phyloP scores from a whole-genome alignment of 2,329 filamentous ascomycete genomes.

The Metarhizium guizhouense region DNA sequence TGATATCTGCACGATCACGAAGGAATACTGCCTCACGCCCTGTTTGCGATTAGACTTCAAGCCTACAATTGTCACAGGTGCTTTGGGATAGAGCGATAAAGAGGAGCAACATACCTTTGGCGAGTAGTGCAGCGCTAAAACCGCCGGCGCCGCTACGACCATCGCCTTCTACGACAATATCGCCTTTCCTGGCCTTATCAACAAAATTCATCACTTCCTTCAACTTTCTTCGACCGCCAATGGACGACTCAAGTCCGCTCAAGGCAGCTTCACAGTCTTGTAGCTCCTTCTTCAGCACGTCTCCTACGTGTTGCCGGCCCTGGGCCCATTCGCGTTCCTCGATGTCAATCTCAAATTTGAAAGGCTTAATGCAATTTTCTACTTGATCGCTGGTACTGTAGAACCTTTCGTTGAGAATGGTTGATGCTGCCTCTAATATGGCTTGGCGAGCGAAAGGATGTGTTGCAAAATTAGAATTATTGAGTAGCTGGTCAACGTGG shows the following conservation, averaged over 20 bases:
- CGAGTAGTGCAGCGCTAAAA: constrained; percentile 80
- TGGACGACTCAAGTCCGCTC: constrained; percentile 62
- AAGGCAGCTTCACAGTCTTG: constrained; percentile 73
- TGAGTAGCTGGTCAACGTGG: constrained; percentile 71
- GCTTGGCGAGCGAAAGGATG: constrained; percentile 89
- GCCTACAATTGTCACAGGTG: background rate
- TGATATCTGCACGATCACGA: constrained; percentile 78
- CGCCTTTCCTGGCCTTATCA: constrained; percentile 79
- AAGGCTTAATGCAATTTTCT: constrained; percentile 98
- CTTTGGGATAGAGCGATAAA: background rate
- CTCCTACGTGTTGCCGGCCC: constrained; percentile 73
- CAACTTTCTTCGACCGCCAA: constrained; percentile 77
- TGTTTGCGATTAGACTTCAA: constrained; percentile 26
- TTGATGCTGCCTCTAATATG: constrained; percentile 84
- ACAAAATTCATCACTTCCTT: constrained; percentile 87
- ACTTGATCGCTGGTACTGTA: constrained; percentile 97
- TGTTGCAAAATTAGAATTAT: constrained; percentile 72
- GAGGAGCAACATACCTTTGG: constrained; percentile 52
- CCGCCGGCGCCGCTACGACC: constrained; percentile 80
- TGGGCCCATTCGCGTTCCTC: constrained; percentile 82
- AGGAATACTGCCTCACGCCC: constrained; percentile 92
- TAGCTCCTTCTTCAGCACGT: constrained; percentile 79
- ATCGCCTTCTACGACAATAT: constrained; percentile 77
- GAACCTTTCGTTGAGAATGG: constrained; percentile 86
- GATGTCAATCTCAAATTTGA: constrained; percentile 95